These are phyloP conservation scores for Saturnispora hagleri DNA, from an alignment of 805 yeast species.

Conservation along the genomic window DNA sequence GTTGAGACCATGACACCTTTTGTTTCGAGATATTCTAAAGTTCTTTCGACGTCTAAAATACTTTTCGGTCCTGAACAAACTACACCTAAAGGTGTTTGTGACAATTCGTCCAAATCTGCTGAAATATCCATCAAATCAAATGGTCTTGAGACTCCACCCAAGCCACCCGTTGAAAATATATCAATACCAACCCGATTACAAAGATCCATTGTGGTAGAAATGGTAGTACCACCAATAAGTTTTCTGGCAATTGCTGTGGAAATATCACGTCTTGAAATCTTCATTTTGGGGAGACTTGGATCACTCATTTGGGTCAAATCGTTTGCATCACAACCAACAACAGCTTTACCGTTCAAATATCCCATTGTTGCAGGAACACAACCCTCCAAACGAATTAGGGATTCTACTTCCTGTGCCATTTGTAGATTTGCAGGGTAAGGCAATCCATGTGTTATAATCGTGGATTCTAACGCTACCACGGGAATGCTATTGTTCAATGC, in stretches of 20 bases:
- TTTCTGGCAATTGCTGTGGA: constrained; percentile 56
- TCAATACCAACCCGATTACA: constrained; percentile 67
- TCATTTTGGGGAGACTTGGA: constrained; percentile 30
- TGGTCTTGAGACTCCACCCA: constrained; percentile 85
- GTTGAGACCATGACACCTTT: constrained; percentile 86
- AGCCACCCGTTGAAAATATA: constrained; percentile 88
- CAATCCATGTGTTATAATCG: constrained; percentile 84
- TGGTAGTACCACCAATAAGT: constrained; percentile 81
- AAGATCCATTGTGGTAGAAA: constrained; percentile 80
- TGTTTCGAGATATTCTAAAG: constrained; percentile 82
- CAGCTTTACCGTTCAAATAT: constrained; percentile 60
- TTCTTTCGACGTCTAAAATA: constrained; percentile 68
- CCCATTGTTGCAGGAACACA: constrained; percentile 84
- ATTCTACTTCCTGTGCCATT: constrained; percentile 67
- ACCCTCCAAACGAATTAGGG: constrained; percentile 47
- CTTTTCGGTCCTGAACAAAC: constrained; percentile 90
- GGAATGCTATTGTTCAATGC: constrained; percentile 54
- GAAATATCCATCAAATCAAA: constrained; percentile 71
- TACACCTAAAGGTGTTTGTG: constrained; percentile 78
- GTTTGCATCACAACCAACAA: constrained; percentile 47
- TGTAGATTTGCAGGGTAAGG: constrained; percentile 69
- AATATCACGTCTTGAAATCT: constrained; percentile 75
- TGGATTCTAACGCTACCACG: constrained; percentile 75
- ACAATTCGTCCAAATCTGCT: constrained; percentile 80
- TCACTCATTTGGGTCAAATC: constrained; percentile 48